Conservation (phyloP, 148 eudicot genomes). For the Arctostaphylos glauca region DNA sequence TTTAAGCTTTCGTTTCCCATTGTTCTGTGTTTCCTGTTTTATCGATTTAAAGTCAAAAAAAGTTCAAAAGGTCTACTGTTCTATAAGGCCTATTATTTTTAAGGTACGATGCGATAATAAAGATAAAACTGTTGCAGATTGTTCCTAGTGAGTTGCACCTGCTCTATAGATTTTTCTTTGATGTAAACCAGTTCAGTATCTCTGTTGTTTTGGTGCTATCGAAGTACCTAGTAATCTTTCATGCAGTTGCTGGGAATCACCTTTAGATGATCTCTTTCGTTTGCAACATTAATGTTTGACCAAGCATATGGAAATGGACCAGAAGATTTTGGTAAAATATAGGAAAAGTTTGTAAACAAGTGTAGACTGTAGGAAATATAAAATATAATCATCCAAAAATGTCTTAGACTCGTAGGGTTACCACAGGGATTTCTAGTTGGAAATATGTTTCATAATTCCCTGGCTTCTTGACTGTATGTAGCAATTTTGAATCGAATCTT, state of each 20-base stretch:
- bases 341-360: background rate
- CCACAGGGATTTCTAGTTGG: background rate
- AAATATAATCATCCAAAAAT: background rate
- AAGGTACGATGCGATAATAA: background rate
- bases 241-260: background rate
- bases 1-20: background rate
- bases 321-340: background rate
- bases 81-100: background rate
- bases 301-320: background rate
- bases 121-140: background rate
- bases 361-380: background rate
- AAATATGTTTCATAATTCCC: background rate
- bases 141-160: background rate
- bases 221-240: too few species aligned
- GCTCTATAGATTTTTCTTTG: background rate
- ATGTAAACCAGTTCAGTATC: background rate
- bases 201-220: background rate
- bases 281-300: background rate
- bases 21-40: background rate
- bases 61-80: background rate
- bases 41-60: background rate
- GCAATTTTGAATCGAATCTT: background rate
- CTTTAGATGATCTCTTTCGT: conserved; percentile 1
- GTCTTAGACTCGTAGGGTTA: background rate
- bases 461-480: background rate